A percentile compares a stretch with the other conserved stretches of the same genome.
Conservation (phyloP, 1,284 basidiomycete species). For the Austroboletus novae-zelandiae region DNA sequence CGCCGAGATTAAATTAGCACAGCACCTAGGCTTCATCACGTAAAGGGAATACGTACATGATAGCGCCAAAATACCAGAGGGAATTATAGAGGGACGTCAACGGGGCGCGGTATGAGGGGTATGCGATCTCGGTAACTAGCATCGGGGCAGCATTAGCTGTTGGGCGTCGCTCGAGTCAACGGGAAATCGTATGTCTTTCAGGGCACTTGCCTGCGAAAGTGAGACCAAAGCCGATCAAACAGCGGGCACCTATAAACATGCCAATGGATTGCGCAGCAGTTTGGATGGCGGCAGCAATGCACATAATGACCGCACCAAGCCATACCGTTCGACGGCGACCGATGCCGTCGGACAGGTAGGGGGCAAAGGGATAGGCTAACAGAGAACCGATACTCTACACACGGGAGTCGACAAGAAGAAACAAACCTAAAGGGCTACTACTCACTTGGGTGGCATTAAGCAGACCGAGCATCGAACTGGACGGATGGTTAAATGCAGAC, state of each 20-base stretch:
- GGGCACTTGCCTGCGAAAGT: conserved; percentile 56
- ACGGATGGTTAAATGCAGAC: conserved; percentile 53
- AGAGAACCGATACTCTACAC: conserved; percentile 62
- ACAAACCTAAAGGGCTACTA: conserved; percentile 13
- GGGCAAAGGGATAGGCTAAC: conserved; percentile 66
- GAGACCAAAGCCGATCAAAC: conserved; percentile 78
- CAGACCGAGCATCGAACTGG: conserved; percentile 59
- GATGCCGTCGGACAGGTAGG: conserved; percentile 66
- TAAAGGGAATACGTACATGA: conserved; percentile 46
- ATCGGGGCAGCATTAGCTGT: conserved; percentile 67
- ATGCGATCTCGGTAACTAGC: conserved; percentile 74
- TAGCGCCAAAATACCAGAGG: conserved; percentile 77
- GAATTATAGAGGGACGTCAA: conserved; percentile 70
- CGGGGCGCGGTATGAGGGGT: conserved; percentile 67
- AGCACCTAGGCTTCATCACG: background rate
- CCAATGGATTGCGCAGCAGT: conserved; percentile 68
- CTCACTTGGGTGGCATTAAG: conserved; percentile 74
- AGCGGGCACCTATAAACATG: conserved; percentile 81
- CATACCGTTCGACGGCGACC: conserved; percentile 64
- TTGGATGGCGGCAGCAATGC: conserved; percentile 64
- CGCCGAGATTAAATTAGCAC: background rate
- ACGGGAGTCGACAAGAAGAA: conserved; percentile 1
- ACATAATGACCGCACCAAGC: conserved; percentile 63
- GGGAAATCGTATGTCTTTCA: background rate
- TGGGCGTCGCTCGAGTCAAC: background rate